These are phyloP conservation scores for Acaromyces ingoldii DNA, from an alignment of 1,284 basidiomycete genomes.

Conservation along the genomic window DNA sequence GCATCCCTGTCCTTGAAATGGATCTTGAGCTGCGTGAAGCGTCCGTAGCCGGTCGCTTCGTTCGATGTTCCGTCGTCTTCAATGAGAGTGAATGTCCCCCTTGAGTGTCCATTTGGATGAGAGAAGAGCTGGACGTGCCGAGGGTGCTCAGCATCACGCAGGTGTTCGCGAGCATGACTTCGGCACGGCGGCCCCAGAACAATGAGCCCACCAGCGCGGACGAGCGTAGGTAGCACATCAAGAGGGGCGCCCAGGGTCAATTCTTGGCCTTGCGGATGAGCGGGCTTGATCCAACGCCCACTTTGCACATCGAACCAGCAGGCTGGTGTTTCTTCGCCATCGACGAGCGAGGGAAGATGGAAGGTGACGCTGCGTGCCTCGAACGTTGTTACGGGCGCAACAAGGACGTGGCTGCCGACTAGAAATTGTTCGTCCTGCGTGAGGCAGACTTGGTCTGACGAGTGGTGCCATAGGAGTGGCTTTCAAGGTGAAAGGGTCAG, in stretches of 20 bases:
- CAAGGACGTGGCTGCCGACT: constrained; percentile 20
- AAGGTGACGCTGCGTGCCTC: constrained; percentile 8
- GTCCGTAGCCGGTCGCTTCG: constrained; percentile 13
- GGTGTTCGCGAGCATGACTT: not conserved
- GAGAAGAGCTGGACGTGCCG: not conserved
- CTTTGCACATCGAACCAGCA: constrained; percentile 18
- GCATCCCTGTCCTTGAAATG: not conserved
- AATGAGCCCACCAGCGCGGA: constrained; percentile 17
- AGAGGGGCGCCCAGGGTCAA: constrained; percentile 4
- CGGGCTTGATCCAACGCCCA: constrained; percentile 9
- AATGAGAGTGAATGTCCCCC: constrained; percentile 15
- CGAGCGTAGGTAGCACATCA: constrained; percentile 9
- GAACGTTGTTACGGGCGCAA: constrained; percentile 13
- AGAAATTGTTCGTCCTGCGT: constrained; percentile 24
- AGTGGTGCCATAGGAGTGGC: constrained; percentile 23
- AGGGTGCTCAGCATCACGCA: too few relatives aligned
- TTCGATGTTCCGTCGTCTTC: constrained; percentile 24
- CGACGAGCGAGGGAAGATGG: constrained; percentile 11
- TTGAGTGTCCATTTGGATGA: not conserved
- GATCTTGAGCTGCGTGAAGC: constrained; percentile 16
- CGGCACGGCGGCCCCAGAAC: constrained; percentile 7
- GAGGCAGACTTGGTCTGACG: constrained; percentile 13
- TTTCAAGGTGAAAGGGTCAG: not conserved
- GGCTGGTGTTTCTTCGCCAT: constrained; percentile 6
- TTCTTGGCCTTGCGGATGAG: not conserved